Evolutionary conservation across 257 asterid species (phyloP).

Genomic region (Solanum chiquidenum): DNA sequence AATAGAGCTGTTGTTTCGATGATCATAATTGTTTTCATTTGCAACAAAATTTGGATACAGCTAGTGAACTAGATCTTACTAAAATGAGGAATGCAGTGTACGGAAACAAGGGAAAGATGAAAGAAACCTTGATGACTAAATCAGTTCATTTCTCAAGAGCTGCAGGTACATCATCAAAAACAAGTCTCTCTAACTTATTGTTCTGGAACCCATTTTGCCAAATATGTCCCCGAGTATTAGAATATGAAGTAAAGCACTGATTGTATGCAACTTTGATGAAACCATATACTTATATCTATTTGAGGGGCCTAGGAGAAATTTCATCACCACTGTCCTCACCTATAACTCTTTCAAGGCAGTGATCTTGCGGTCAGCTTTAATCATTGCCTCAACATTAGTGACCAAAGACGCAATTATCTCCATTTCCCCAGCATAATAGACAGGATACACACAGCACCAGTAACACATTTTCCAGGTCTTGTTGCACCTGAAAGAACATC

Average conservation of each 20-base stretch:
- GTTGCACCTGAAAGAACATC: constrained; percentile 44
- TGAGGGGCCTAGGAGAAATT: background rate
- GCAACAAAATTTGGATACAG: background rate
- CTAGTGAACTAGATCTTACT: background rate
- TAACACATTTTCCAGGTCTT: constrained; percentile 54
- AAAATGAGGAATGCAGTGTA: background rate
- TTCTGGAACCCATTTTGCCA: constrained; percentile 63
- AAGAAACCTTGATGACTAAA: constrained; percentile 54
- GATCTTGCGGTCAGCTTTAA: constrained; percentile 84
- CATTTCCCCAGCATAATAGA: constrained; percentile 48
- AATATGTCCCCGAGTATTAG: constrained; percentile 45
- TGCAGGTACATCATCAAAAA: constrained; percentile 70
- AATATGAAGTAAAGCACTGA: background rate
- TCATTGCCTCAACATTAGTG: constrained; percentile 80
- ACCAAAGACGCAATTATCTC: constrained; percentile 71
- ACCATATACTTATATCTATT: background rate
- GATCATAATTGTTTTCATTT: background rate
- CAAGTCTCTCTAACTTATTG: constrained; percentile 38
- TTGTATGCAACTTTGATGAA: background rate
- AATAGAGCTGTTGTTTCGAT: background rate
- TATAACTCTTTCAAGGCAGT: constrained; percentile 84
- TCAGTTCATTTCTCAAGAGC: constrained; percentile 72
- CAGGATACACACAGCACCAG: constrained; percentile 75
- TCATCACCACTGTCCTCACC: constrained; percentile 19
- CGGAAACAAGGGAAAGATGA: background rate